Evolutionary conservation across 2,329 filamentous ascomycete genomes (phyloP), one percentile per base, ranked within the genome.

Genomic region (Sarocladium oryzae): DNA sequence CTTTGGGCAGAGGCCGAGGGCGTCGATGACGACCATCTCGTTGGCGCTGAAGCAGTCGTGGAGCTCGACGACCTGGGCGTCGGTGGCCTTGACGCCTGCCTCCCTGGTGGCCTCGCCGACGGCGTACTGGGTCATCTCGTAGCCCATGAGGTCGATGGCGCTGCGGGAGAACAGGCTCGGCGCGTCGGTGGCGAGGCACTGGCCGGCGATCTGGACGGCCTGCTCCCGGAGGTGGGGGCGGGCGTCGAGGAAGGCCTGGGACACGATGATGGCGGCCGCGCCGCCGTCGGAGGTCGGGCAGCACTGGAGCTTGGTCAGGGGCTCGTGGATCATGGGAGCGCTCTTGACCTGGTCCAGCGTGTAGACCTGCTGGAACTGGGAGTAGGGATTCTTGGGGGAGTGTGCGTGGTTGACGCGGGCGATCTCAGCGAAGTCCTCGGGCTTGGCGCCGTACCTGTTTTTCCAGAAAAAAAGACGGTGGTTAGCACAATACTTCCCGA

Each of bases 41-140:
- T 97, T 97, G 23, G 92, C 85, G 16, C 85, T 90, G 78, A 97
- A 97, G 74, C 93, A 97, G 73, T 97, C 93, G 70, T 97, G 93
- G 54, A 97, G 76, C 73, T 97, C 92, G 63, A 89, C 90, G 15
- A 97, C 87, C 62, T 86, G 83, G 56, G 92, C 78, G 57, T 95
- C 87, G 30, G 73, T 69, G 0, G 87, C 72, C 2, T 82, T 77
- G 54, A 87, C 73, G 20, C 81, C 79, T 0, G 90, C 89, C 70
- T 97, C 87, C 28, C 71, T 74, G 55, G 88, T 74, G n/a, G 92
- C 92, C 1, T 75, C 72, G 54, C 75, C 69, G 7, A 82, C 84
- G 0, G 92, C 92, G 52, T 76, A 72, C 63, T 82, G 77, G 15
- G 82, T 84, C 92, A 96, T 97, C 56, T 85, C 83, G 66, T 85